Evolutionary conservation across 2,329 filamentous ascomycete species (phyloP).

Genomic region (Scedosporium dehoogii): DNA sequence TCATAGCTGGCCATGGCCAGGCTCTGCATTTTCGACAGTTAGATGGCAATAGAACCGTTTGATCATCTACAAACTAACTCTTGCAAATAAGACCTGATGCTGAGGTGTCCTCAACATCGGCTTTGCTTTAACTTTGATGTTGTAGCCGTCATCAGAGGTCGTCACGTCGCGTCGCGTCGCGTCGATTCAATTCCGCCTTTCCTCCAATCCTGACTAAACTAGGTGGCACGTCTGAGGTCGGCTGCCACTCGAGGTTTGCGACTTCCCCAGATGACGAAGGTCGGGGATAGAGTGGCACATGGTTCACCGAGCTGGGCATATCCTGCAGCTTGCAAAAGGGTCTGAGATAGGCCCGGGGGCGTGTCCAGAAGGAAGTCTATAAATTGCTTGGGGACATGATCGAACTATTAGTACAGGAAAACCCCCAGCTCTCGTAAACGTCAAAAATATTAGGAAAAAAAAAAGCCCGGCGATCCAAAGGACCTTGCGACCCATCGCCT

Average conservation of each 20-base stretch:
- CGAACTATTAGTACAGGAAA: slow-evolving; percentile 1
- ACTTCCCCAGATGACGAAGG: no score
- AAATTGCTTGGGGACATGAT: neutral
- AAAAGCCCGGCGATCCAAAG: no score
- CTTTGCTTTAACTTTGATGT: no score
- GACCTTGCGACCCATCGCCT: no score
- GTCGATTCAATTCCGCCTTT: neutral
- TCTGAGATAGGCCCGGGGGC: neutral
- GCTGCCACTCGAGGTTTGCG: neutral
- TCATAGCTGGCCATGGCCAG: neutral
- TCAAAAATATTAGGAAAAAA: neutral
- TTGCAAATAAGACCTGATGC: no score
- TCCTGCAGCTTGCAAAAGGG: neutral
- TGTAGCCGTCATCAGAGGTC: no score
- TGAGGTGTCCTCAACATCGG: no score
- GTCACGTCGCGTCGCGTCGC: neutral
- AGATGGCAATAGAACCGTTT: neutral
- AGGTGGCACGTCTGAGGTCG: neutral
- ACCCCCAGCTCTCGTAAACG: neutral
- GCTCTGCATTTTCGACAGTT: neutral
- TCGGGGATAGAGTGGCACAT: no score
- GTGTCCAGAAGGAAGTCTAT: neutral
- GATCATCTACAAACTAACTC: neutral
- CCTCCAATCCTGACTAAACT: neutral
- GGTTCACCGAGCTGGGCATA: no score